These are phyloP conservation scores for Chloromonas sp. DNA, from an alignment of 163 green algal genomes.

Conservation along the genomic window DNA sequence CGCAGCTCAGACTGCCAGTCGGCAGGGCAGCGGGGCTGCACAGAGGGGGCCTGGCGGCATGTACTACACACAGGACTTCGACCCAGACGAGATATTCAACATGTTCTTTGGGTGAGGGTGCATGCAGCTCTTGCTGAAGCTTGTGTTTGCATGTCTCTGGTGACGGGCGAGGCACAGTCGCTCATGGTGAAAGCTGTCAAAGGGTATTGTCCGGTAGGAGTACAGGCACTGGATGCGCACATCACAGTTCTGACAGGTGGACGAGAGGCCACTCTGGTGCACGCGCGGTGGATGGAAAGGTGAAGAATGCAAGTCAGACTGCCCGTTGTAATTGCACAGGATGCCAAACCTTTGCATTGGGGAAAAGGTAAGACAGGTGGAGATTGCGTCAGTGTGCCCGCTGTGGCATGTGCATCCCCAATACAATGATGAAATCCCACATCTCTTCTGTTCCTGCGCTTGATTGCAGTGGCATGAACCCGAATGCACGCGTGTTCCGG, in stretches of 20 bases:
- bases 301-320: no score
- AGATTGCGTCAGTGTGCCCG: no score
- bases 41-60: slow-evolving; percentile 10
- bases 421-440: no score
- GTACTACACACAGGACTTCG: slow-evolving; percentile 53
- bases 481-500: slow-evolving; percentile 2
- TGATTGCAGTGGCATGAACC: background rate
- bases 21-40: background rate
- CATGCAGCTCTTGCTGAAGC: background rate
- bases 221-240: background rate
- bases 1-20: slow-evolving; percentile 5
- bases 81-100: slow-evolving; percentile 83
- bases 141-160: background rate
- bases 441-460: background rate
- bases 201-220: background rate
- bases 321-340: no score
- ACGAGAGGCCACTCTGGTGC: background rate
- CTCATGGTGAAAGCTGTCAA: background rate
- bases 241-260: background rate
- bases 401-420: no score
- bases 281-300: background rate
- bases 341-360: no score
- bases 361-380: no score
- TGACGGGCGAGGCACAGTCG: background rate
- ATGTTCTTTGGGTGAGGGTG: slow-evolving; percentile 73